Conservation (phyloP, 2,329 filamentous ascomycete genomes). For the Ophiostoma novo-ulmi region DNA sequence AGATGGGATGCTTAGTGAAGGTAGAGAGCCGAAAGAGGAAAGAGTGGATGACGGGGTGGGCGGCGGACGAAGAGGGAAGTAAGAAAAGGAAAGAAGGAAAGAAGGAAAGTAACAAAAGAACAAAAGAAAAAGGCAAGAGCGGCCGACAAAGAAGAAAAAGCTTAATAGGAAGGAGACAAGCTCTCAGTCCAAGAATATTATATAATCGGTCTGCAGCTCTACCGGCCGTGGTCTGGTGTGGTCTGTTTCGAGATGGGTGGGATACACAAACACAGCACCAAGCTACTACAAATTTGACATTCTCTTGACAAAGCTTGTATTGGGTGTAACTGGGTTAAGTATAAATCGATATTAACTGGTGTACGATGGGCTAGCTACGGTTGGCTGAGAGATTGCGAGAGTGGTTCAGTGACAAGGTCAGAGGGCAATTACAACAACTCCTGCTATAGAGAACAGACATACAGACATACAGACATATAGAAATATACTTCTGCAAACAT, state of each 20-base stretch:
- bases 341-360: not conserved
- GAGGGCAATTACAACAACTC: not conserved
- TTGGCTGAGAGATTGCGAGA: not conserved
- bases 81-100: not conserved
- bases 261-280: not conserved
- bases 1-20: slow-evolving; percentile 2
- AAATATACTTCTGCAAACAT: not conserved
- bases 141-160: not conserved
- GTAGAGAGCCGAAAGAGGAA: slow-evolving; percentile 9
- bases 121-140: not conserved
- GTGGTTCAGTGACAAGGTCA: not conserved
- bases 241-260: slow-evolving; percentile 3
- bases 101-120: not conserved
- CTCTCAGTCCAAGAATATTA: not conserved
- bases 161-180: not conserved
- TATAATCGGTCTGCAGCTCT: not conserved
- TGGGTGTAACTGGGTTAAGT: not conserved
- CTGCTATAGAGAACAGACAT: not conserved
- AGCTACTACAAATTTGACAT: not conserved
- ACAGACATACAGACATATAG: too few relatives aligned
- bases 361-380: not conserved
- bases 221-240: not conserved
- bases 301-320: not conserved
- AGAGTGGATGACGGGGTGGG: not conserved
- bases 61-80: too few relatives aligned